phyloP scores from a whole-genome alignment of 2,329 filamentous ascomycete species.

The Zalaria sp. region DNA sequence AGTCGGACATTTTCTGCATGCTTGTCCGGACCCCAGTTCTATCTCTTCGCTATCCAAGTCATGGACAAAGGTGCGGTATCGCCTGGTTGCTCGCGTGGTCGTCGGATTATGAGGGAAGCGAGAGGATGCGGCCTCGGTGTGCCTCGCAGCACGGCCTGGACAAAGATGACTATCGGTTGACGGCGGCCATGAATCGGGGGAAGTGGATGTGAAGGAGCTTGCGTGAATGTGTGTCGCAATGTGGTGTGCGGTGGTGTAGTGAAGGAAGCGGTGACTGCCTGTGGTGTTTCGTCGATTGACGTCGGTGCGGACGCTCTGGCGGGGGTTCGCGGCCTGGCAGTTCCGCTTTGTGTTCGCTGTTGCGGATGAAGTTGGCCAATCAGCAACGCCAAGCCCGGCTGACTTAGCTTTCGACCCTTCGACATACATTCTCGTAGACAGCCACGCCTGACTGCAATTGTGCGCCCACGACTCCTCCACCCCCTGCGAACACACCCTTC shows the following conservation, averaged over 20 bases:
- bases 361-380: too few relatives aligned
- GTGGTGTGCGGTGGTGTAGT: too few relatives aligned
- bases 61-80: background rate
- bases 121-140: background rate
- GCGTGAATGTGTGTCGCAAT: background rate
- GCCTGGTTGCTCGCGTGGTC: background rate
- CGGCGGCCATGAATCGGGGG: conserved; percentile 3
- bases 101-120: too few relatives aligned
- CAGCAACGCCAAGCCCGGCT: background rate
- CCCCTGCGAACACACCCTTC: conserved; percentile 12
- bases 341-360: background rate
- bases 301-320: background rate
- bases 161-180: conserved; percentile 3
- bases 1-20: conserved; percentile 3
- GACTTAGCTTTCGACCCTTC: background rate
- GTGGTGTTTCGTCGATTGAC: too few relatives aligned
- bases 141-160: background rate
- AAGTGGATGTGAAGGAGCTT: background rate
- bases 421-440: background rate
- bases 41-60: background rate
- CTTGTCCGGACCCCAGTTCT: background rate
- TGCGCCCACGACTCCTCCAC: too few relatives aligned
- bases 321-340: background rate
- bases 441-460: too few relatives aligned
- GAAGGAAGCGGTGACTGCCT: too few relatives aligned